Evolutionary conservation across 2,329 filamentous ascomycete species (phyloP), one percentile per base, ranked within the genome.

Genomic region (Pseudocercospora macadamiae): DNA sequence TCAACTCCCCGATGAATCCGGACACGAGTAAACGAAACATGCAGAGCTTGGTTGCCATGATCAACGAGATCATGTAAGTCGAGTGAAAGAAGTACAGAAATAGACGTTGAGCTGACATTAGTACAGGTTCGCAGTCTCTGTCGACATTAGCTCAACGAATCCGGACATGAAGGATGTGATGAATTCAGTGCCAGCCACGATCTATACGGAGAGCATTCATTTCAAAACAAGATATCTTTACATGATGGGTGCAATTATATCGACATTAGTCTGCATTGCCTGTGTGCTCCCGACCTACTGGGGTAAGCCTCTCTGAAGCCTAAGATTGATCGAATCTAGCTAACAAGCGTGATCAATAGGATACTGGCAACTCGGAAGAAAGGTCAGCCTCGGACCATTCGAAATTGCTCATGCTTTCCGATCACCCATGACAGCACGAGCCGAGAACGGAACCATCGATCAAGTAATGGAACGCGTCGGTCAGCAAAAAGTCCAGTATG

Each of bases 371-470:
- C 49, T 52, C 26, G 32, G 49, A 14, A 26, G 26, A 23, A 10
- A 8, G 8, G 49, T 74, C 16, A 68, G 70, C 4, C 64, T 74
- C 0, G 68, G 67, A 14, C 73, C 73, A 3, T 66, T 74, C 1
- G 72, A 74, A 36, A 74, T 74, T 26, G 70, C 71, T 1, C 66
- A 72, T 39, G 72, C 71, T 2, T 73, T 74, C 55, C 68, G 67
- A 3, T 70, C 71, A 16, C 67, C 62, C 1, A 58, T 42, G 37
- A 44, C 42, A n/a, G 36, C 37, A 12, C 51, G 25, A 14, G 39
- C 51, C 4, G 9, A 12, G 4, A 39, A 54, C 23, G 39, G 19
- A n/a, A 26, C 18, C 12, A 39, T 54, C 4, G 30, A 59, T 16
- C 6, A 48, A 23, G 19, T 54, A 10, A 59, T 54, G 12, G n/a